A percentile compares a stretch with the other conserved stretches of the same genome.
phyloP scores from a whole-genome alignment of 2,329 filamentous ascomycete genomes.

The Nemania sp. region DNA sequence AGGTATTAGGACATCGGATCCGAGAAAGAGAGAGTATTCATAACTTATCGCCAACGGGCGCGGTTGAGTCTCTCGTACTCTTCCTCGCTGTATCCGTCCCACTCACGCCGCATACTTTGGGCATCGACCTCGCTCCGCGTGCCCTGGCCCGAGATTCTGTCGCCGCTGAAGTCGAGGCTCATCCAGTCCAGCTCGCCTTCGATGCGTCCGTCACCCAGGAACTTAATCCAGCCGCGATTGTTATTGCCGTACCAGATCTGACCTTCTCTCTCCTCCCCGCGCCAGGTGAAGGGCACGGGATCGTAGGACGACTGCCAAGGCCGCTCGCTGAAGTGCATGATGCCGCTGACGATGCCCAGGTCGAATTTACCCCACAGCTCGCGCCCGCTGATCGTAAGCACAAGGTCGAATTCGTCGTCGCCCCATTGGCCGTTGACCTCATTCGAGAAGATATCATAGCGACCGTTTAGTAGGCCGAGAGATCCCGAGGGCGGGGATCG shows the following conservation, averaged over 20 bases:
- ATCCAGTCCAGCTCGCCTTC: constrained; percentile 50
- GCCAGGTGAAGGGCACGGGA: constrained; percentile 52
- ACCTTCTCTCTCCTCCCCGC: constrained; percentile 51
- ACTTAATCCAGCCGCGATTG: constrained; percentile 52
- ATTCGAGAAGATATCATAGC: constrained; percentile 55
- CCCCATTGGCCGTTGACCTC: constrained; percentile 47
- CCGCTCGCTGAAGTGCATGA: constrained; percentile 56
- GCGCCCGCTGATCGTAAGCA: constrained; percentile 55
- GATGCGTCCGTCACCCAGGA: constrained; percentile 55
- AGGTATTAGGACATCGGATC: not conserved
- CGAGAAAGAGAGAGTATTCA: not conserved
- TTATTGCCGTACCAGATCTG: constrained; percentile 46
- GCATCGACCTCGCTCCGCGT: constrained; percentile 50
- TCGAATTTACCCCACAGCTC: constrained; percentile 61
- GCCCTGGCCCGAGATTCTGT: constrained; percentile 44
- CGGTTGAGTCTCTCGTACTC: constrained; percentile 48
- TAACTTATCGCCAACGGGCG: constrained; percentile 34
- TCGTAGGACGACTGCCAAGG: constrained; percentile 51
- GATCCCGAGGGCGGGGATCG: constrained; percentile 40
- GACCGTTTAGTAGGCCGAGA: constrained; percentile 59
- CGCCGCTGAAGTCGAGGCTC: constrained; percentile 48
- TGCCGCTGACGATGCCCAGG: constrained; percentile 56
- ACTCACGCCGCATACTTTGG: constrained; percentile 45
- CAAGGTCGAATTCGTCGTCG: constrained; percentile 49
- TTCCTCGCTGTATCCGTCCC: constrained; percentile 48